phyloP scores from a whole-genome alignment of 257 asterid genomes.

The Anisodus acutangulus region DNA sequence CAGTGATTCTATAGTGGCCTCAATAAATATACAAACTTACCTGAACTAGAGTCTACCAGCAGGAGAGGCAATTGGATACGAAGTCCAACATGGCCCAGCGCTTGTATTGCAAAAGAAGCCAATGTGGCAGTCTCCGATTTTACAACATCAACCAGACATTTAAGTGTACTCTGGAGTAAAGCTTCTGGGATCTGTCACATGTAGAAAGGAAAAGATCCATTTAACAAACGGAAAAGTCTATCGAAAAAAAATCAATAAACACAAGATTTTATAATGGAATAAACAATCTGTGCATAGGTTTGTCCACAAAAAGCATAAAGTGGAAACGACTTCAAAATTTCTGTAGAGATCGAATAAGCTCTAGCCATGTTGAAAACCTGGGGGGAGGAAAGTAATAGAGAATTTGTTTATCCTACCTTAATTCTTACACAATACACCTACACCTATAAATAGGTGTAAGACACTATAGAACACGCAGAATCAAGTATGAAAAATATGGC shows the following conservation, averaged over 20 bases:
- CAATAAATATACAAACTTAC: constrained; percentile 46
- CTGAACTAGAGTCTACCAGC: constrained; percentile 64
- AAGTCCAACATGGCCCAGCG: constrained; percentile 96
- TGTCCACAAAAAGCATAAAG: not conserved
- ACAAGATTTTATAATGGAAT: constrained; percentile 11
- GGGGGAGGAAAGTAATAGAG: not conserved
- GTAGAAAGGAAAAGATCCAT: constrained; percentile 23
- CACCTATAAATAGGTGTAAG: not conserved
- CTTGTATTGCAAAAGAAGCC: constrained; percentile 92
- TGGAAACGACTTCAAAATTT: not conserved
- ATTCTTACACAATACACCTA: constrained; percentile 10
- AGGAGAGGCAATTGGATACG: constrained; percentile 72
- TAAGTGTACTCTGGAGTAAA: constrained; percentile 70
- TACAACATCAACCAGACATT: constrained; percentile 74
- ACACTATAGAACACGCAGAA: constrained; percentile 17
- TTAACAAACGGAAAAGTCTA: not conserved
- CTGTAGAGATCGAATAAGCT: not conserved
- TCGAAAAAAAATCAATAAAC: not conserved
- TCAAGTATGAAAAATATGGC: constrained; percentile 13
- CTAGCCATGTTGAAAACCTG: not conserved
- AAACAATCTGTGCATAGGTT: constrained; percentile 15
- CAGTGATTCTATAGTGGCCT: not conserved
- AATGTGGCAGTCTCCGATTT: constrained; percentile 67
- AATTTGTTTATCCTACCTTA: constrained; percentile 8
- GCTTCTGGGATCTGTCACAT: constrained; percentile 67